These are phyloP conservation scores for Aotearoamyces nothofagi DNA, from an alignment of 2,329 filamentous ascomycete species.

Conservation along the genomic window DNA sequence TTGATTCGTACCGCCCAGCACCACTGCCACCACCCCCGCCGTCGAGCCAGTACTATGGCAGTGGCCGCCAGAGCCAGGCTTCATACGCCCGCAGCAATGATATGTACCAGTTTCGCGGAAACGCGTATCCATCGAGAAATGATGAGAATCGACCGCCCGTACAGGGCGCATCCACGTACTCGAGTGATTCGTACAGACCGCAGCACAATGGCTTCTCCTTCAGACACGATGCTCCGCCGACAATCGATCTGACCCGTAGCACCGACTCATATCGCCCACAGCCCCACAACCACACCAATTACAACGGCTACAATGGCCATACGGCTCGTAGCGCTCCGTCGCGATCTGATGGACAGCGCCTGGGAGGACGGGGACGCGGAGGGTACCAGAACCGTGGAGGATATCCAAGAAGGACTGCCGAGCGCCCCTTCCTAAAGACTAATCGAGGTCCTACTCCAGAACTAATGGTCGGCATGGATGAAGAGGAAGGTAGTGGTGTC, in stretches of 20 bases:
- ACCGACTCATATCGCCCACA: constrained; percentile 10
- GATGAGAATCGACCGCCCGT: constrained; percentile 5
- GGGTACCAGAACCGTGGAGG: constrained; percentile 13
- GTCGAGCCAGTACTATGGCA: background rate
- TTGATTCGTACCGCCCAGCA: no score
- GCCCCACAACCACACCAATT: constrained; percentile 10
- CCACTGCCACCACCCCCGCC: background rate
- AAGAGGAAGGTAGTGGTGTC: constrained; percentile 16
- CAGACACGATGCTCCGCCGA: constrained; percentile 16
- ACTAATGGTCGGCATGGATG: constrained; percentile 20
- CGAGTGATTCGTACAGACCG: constrained; percentile 9
- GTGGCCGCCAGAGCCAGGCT: background rate
- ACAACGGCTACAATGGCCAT: constrained; percentile 1
- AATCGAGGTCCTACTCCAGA: constrained; percentile 21
- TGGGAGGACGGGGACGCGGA: constrained; percentile 8
- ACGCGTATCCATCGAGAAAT: no score
- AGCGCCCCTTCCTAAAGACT: constrained; percentile 18
- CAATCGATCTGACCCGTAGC: constrained; percentile 11
- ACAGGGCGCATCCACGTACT: constrained; percentile 1
- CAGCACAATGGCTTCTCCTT: constrained; percentile 14
- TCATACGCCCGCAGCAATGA: constrained; percentile 6
- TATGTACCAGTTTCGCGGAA: constrained; percentile 9
- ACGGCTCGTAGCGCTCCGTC: background rate
- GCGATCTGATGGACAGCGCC: constrained; percentile 2
- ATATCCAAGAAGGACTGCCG: constrained; percentile 15